Base-by-base conservation (phyloP, 768 basidiomycete genomes). In the Trametes meyenii region DNA sequence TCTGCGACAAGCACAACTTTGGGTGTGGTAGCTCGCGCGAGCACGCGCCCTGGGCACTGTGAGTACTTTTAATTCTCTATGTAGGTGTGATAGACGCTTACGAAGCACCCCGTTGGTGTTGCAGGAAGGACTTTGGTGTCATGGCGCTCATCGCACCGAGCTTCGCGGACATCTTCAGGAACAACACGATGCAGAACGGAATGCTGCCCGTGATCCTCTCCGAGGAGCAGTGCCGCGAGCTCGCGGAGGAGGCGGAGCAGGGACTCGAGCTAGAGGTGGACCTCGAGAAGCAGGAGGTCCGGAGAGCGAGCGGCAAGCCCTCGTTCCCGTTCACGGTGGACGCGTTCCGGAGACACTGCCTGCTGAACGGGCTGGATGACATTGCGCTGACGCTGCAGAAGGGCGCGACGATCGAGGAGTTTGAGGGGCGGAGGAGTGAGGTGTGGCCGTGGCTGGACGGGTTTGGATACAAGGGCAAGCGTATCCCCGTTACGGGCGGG, bases 391-490 rank as follows among this genome's bases (percentile, higher is more conserved):
- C 97, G 45, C 79, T 99, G 79, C 87, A 92, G 74, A 88, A 87
- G 72, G 86, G 80, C 35, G 77, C 77, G 11, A 73, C 81, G n/a
- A 97, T 99, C 65, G 79, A 81, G 61, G 67, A 74, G 44, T 99
- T 98, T 69, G 97, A 99, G 82, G 70, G 82, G 70, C 83, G 83
- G 68, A 76, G 97, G 66, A 89, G 86, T 26, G 78, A 85, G 69
- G 72, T 78, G 60, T 98, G 95, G 94, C 92, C 97, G 5, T 99
- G 97, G 97, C 76, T 98, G 72, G 93, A 99, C 71, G 97, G 96
- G 38, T 91, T 96, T 63, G 94, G 94, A 26, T 97, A 94, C 77
- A 81, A 87, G 71, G 89, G 87, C 48, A 84, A 81, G 44, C 89
- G 88, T 72, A 92, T 94, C 55, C 86, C 88, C 2, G 76, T 86